Evolutionary conservation across 1,284 basidiomycete genomes (phyloP), one percentile per base, ranked within the genome.

Genomic region (Sphaerobolus stellatus): DNA sequence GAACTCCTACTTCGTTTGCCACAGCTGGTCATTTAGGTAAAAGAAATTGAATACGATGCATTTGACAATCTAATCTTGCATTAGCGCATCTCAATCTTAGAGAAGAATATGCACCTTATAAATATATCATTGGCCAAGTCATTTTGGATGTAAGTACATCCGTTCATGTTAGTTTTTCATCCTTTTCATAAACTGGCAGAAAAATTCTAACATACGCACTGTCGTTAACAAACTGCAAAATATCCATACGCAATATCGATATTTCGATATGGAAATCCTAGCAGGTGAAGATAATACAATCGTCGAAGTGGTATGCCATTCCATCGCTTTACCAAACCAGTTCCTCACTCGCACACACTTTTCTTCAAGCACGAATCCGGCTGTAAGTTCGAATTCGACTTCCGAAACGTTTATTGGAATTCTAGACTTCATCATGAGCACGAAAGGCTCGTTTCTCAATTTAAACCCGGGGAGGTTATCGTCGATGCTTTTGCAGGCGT

Each of bases 401-500:
- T 99, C 66, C 86, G 90, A 8, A 80, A 86, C 63, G 97, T 99
- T 2, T 99, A 99, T 72, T 99, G 95, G 94, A 99, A 99, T 74
- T 96, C 94, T 18, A 84, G 97, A 18, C 72, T 99, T 31, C 90
- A 94, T 59, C 86, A 86, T 1, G 97, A 99, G 66, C 97, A 99
- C 64, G 84, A 86, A 33, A 84, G 94, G 3, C 77, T 99, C 14
- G 86, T 98, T 36, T 68, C 79, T 18, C 59, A 75, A 22, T 90
- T 98, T 69, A 67, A 77, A 24, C 80, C 84, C 0, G 77, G 83
- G 18, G 88, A 94, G 53, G 84, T 84, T 18, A 55, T 92, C 14
- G 78, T 98, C 18, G 97, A 99, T 69, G 94, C 92, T 22, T 97
- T 99, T 72, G 97, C 97, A 1, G 97, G 97, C 13, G 95, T 99